Base-by-base conservation (phyloP, 2,329 filamentous ascomycete species). In the Trichoderma koningii region DNA sequence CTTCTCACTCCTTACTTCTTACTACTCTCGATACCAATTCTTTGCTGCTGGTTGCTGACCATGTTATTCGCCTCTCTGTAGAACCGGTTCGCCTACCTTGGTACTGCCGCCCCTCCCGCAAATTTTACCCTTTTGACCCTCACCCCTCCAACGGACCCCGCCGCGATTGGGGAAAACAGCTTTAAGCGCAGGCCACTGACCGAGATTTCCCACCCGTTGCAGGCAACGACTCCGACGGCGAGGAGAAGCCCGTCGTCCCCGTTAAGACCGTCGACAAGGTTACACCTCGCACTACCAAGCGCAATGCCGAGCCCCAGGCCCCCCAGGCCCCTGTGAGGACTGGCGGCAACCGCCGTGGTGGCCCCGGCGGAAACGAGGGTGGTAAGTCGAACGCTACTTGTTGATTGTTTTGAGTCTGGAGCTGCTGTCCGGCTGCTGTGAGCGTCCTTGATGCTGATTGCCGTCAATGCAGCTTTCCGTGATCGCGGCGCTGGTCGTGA, bases 71-170 rank as follows among this genome's bases (percentile, higher is more conserved):
- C 38, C n/a, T 44, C 38, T 3, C 26, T 61, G 17, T 72, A 98
- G 95, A 99, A 99, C 87, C 89, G 91, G 77, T 98, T 91, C 87
- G 94, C 95, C 87, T 89, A 96, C 84, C 92, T 99, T 87, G 94
- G 95, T 98, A 96, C 76, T 81, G 76, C 71, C 68, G 68, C 69
- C 68, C 71, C 67, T 44, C 66, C 70, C 60, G 51, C 60, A 63
- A 64, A 48, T 48, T 63, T 50, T 56, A 53, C 52, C 30, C 2
- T 38, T 51, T 55, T 64, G 52, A 47, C 61, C 50, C 59, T 63
- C 51, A 64, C 52, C 67, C 64, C 65, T 67, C 70, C 66, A 68
- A 66, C 53, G 44, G 42, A 64, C 65, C 50, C 48, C 55, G 67
- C 67, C 63, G 63, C 69, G 68, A 68, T 63, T 63, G 55, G 34